phyloP scores from a whole-genome alignment of 1,139 yeast species.

The Candida smagusa region DNA sequence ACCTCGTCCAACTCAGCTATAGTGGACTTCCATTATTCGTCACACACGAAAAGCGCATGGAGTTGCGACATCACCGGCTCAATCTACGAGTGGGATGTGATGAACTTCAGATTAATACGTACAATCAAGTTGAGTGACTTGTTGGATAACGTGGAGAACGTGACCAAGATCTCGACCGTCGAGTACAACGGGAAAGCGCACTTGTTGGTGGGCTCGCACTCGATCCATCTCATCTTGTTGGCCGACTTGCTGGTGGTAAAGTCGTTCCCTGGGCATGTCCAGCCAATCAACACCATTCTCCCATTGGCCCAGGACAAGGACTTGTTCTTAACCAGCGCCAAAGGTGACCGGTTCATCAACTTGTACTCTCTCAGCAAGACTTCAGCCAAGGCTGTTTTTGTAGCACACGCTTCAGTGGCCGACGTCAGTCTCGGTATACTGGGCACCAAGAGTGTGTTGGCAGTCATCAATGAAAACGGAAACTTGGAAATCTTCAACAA shows the following conservation, averaged over 20 bases:
- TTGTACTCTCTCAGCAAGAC: conserved; percentile 51
- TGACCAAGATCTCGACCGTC: conserved; percentile 34
- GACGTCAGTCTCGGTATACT: conserved; percentile 35
- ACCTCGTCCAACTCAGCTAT: conserved; percentile 53
- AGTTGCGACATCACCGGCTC: conserved; percentile 61
- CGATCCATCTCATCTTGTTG: conserved; percentile 51
- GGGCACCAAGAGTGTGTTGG: conserved; percentile 40
- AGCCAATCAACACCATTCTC: conserved; percentile 52
- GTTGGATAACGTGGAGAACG: conserved; percentile 32
- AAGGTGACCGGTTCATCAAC: conserved; percentile 76
- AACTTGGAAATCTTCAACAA: conserved; percentile 60
- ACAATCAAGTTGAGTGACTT: conserved; percentile 42
- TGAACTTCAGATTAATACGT: conserved; percentile 36
- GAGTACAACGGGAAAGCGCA: conserved; percentile 36
- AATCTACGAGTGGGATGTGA: conserved; percentile 62
- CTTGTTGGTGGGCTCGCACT: conserved; percentile 63
- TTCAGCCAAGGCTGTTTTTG: conserved; percentile 52
- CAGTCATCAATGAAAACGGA: conserved; percentile 69
- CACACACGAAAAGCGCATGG: conserved; percentile 50
- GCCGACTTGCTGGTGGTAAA: conserved; percentile 32
- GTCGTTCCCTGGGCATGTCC: conserved; percentile 72
- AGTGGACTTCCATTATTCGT: conserved; percentile 48
- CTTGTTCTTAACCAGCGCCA: conserved; percentile 64
- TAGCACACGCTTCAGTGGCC: conserved; percentile 59
- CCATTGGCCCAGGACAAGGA: conserved; percentile 35